Evolutionary conservation across 352 stramenopile genomes (phyloP), one percentile per base, ranked within the genome.

Genomic region (Phytophthora pluvialis): DNA sequence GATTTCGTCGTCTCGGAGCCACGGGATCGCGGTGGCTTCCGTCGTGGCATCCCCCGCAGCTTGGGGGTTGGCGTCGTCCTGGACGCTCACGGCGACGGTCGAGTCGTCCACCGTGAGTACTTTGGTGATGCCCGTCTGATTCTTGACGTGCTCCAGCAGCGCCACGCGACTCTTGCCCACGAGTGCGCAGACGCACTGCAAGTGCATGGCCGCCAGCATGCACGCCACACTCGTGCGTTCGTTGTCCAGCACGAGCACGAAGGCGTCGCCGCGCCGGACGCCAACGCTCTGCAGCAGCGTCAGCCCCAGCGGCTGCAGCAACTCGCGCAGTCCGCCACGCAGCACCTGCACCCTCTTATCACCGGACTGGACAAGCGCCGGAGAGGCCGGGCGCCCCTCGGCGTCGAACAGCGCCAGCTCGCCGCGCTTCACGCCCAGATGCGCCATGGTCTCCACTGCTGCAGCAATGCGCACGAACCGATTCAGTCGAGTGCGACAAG

Each of bases 171-270:
- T 80, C 45, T 67, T 63, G 4, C 81, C 47, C 6, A 94, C n/a
- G 12, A 92, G 47, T 5, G 77, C 60, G 21, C 82, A 91, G 3
- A 89, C 71, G 38, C 77, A 86, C 32, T 78, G 47, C 38, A 93
- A 59, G 50, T 86, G 58, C 83, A 92, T 87, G 3, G 86, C 83
- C 7, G 64, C 84, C 33, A 92, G 67, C 58, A 94, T 80, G 56
- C 82, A 92, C 36, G 84, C 83, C 28, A 88, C 84, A 53, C 86
- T 90, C 15, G 82, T 82, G 46, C 75, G 69, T 59, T 94, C 67
- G 59, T 94, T 93, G 57, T 90, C 83, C 26, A 93, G 21, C 9
- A 94, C 70, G 25, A 94, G 74, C 4, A 93, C 64, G 65, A 94
- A 88, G n/a, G 77, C 70, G 18, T 80, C 73, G 26, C 61, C 58